These are phyloP conservation scores for Mortierella polycephala DNA, from an alignment of 371 early-diverging fungal species.

Conservation along the genomic window DNA sequence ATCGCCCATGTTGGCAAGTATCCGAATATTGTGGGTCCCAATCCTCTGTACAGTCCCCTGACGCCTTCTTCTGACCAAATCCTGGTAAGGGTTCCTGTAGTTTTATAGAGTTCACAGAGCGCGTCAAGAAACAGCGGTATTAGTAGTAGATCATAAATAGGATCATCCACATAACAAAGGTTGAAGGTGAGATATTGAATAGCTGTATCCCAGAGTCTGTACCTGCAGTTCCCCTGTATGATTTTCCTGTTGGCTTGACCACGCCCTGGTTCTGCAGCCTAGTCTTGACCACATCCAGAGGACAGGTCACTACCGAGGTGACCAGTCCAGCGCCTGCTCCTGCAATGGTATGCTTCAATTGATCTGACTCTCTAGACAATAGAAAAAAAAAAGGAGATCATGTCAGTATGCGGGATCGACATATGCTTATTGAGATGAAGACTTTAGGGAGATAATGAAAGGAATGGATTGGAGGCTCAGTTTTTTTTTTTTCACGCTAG, in stretches of 20 bases:
- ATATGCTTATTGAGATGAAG: neutral
- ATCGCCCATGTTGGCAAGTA: conserved; percentile 94
- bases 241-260: conserved; percentile 24
- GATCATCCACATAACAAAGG: too few relatives aligned
- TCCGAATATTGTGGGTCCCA: conserved; percentile 88
- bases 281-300: conserved; percentile 96
- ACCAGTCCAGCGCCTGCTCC: conserved; percentile 88
- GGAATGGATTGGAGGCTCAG: neutral
- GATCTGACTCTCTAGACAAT: conserved; percentile 58
- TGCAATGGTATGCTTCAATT: conserved; percentile 81
- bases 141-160: neutral
- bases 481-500: conserved; percentile 8
- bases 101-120: too few relatives aligned
- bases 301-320: conserved; percentile 87
- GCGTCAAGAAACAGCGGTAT: too few relatives aligned
- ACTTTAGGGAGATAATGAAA: neutral
- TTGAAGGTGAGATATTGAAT: neutral
- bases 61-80: conserved; percentile 90
- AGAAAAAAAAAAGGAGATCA: too few relatives aligned
- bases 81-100: conserved; percentile 70
- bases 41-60: conserved; percentile 90
- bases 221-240: conserved; percentile 55
- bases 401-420: neutral
- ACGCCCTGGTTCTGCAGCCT: conserved; percentile 93
- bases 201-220: neutral